Evolutionary conservation across 495 filamentous ascomycete species (phyloP), one percentile per base, ranked within the genome.

Genomic region (Annulohypoxylon maeteangense): DNA sequence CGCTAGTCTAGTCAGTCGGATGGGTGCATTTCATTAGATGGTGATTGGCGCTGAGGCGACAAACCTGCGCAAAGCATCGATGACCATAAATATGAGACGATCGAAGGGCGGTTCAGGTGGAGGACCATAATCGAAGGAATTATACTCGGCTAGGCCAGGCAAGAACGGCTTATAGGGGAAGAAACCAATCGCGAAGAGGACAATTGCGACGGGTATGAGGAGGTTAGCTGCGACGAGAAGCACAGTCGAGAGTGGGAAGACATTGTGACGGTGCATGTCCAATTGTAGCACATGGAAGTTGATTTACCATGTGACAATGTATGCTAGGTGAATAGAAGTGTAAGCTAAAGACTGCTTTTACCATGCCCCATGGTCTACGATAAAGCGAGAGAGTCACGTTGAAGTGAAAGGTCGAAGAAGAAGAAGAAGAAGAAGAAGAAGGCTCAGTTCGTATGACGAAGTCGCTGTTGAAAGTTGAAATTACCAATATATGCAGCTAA

Each of bases 161-260:
- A 98, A 84, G 62, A 98, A 89, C 3, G 95, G 92, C 74, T 98
- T 99, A 80, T 98, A 97, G 14, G 95, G 95, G 76, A 99, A 98
- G 84, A 98, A 99, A 14, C 96, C 95, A 3, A 90, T 87, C 6
- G 92, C 94, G 78, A 99, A 99, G 58, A 89, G 81, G 45, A 96
- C 65, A 51, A 98, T 88, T 42, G 93, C 89, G 40, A 92, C 66
- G 1, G 92, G 91, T 29, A 97, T 87, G 22, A 98, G 80, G 14
- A 92, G 14, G 81, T 99, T 98, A 56, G 88, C 87, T 75, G 84
- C 85, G 61, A 89, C 74, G 58, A 89, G 83, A 67, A 87, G 78
- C 12, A 83, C 50, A 64, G 76, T 75, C 63, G 81, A 79, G 66
- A 74, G 57, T 25, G 77, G 48, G 38, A 74, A 69, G 67, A 75